These are phyloP conservation scores for Diaporthe sp. DNA, from an alignment of 2,329 filamentous ascomycete species.

Conservation along the genomic window DNA sequence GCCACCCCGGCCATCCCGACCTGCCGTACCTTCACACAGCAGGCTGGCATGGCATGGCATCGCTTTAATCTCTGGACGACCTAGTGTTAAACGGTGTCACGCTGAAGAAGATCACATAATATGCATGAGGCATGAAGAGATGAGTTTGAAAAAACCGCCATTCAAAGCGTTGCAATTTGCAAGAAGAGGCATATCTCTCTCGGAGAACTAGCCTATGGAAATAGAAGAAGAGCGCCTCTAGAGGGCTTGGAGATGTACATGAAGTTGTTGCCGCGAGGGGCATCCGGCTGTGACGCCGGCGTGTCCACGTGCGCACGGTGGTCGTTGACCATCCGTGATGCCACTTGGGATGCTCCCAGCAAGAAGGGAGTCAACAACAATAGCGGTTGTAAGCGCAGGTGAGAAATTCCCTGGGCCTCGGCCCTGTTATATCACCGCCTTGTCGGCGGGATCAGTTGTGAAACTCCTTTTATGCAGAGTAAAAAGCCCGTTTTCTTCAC, in stretches of 20 bases:
- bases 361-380: neutral
- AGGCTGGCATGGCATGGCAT: neutral
- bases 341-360: neutral
- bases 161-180: conserved; percentile 14
- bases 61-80: neutral
- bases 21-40: no score
- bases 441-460: neutral
- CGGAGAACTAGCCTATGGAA: conserved; percentile 5
- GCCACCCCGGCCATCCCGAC: neutral
- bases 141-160: neutral
- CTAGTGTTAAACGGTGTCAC: neutral
- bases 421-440: conserved; percentile 8
- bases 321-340: neutral
- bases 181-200: conserved; percentile 28
- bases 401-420: neutral
- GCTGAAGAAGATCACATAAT: neutral
- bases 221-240: conserved; percentile 3
- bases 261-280: conserved; percentile 4
- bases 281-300: neutral
- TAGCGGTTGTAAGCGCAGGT: neutral
- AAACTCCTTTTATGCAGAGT: conserved; percentile 1
- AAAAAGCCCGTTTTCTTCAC: neutral
- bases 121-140: no score
- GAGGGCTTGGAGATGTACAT: conserved; percentile 10
- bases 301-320: neutral